phyloP scores from a whole-genome alignment of 2,329 filamentous ascomycete genomes.

The Botrytis hyacinthi region DNA sequence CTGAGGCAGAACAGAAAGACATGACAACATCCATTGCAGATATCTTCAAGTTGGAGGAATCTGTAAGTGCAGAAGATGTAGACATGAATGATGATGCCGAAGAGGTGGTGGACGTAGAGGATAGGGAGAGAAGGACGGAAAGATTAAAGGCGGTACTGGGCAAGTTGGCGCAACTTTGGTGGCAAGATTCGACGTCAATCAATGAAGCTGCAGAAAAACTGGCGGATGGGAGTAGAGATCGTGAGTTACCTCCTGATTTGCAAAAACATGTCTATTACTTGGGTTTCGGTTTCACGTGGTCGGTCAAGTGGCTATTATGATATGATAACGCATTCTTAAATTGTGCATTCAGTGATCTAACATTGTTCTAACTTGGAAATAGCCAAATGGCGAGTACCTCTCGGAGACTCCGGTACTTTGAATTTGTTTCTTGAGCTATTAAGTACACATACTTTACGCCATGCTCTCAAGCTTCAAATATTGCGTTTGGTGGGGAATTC shows the following conservation, averaged over 20 bases:
- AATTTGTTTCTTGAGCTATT: conserved; percentile 54
- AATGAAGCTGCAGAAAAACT: conserved; percentile 51
- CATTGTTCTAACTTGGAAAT: not conserved
- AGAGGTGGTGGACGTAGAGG: conserved; percentile 34
- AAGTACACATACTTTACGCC: conserved; percentile 28
- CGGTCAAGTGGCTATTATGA: conserved; percentile 4
- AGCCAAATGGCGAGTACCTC: conserved; percentile 56
- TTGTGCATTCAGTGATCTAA: not conserved
- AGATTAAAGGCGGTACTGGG: conserved; percentile 30
- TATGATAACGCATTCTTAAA: not conserved
- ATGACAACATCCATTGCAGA: conserved; percentile 28
- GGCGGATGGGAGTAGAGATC: conserved; percentile 55
- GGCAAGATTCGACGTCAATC: conserved; percentile 44
- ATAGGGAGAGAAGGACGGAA: conserved; percentile 34
- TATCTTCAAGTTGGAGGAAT: conserved; percentile 29
- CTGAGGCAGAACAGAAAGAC: conserved; percentile 22
- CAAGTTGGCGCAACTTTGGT: conserved; percentile 42
- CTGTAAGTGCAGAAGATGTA: conserved; percentile 18
- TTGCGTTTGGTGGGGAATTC: conserved; percentile 61
- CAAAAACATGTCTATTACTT: not conserved
- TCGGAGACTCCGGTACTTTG: conserved; percentile 58
- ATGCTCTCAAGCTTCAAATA: conserved; percentile 49
- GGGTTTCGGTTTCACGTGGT: conserved; percentile 6
- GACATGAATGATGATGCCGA: conserved; percentile 29
- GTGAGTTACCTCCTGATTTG: conserved; percentile 42